These are phyloP conservation scores for Amylocystis lapponica DNA, from an alignment of 768 basidiomycete genomes.

Conservation along the genomic window DNA sequence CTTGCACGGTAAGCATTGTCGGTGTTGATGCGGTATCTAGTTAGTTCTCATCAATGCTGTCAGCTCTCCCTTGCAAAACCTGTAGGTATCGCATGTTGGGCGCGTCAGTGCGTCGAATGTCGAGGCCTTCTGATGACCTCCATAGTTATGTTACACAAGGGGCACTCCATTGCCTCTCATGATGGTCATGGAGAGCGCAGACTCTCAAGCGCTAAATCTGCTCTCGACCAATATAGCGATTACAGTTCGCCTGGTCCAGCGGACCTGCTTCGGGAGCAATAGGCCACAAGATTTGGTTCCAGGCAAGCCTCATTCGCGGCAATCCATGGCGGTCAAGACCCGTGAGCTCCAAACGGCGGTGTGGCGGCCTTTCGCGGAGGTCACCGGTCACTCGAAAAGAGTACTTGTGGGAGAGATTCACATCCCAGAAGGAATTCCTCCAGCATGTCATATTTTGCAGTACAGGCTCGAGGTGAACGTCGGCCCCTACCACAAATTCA, in stretches of 20 bases:
- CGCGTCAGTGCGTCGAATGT: neutral
- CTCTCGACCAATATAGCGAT: slow-evolving; percentile 9
- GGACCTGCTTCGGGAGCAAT: slow-evolving; percentile 7
- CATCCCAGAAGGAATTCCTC: slow-evolving; percentile 10
- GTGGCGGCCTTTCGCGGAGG: slow-evolving; percentile 8
- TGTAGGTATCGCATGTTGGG: slow-evolving; percentile 4
- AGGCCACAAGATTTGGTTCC: neutral
- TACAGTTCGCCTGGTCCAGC: slow-evolving; percentile 11
- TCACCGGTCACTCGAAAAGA: slow-evolving; percentile 5
- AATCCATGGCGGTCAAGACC: neutral
- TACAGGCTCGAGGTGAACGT: slow-evolving; percentile 14
- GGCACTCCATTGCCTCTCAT: slow-evolving; percentile 14
- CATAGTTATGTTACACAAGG: slow-evolving; percentile 18
- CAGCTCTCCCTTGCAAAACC: slow-evolving; percentile 14
- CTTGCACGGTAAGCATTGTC: slow-evolving; percentile 9
- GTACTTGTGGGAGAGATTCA: slow-evolving; percentile 17
- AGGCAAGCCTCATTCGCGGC: too few relatives aligned
- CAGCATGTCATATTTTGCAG: slow-evolving; percentile 14
- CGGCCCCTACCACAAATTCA: too few relatives aligned
- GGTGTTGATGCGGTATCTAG: neutral
- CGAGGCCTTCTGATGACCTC: too few relatives aligned
- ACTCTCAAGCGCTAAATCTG: slow-evolving; percentile 15
- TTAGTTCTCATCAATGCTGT: neutral
- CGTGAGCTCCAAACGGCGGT: slow-evolving; percentile 8
- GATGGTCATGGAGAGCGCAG: slow-evolving; percentile 7